phyloP scores from a whole-genome alignment of 495 filamentous ascomycete genomes.

The Neurospora sp. region DNA sequence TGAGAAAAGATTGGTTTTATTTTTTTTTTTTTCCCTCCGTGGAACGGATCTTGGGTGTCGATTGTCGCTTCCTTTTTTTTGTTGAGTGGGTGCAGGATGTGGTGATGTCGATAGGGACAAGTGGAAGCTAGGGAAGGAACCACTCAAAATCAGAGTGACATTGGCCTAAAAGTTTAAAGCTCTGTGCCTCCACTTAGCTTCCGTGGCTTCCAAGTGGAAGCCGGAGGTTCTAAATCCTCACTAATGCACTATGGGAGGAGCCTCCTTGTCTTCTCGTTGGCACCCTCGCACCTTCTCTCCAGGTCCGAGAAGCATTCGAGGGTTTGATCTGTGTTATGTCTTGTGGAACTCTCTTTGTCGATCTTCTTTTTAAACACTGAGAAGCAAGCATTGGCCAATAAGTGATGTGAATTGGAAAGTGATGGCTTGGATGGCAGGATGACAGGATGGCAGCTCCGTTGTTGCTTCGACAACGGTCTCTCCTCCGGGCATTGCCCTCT shows the following conservation, averaged over 20 bases:
- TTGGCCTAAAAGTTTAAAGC: neutral
- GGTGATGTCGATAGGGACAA: no score
- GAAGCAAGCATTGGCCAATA: no score
- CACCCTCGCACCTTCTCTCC: neutral
- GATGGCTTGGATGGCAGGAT: no score
- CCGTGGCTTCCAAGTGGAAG: neutral
- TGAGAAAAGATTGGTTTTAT: neutral
- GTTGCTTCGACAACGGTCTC: no score
- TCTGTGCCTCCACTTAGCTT: no score
- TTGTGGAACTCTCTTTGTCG: neutral
- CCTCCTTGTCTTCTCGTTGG: neutral
- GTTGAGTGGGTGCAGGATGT: neutral
- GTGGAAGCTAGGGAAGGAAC: neutral
- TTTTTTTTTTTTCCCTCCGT: neutral
- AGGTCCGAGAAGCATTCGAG: neutral
- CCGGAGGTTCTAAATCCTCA: neutral
- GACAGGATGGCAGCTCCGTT: no score
- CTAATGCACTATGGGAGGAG: neutral
- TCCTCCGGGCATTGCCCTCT: no score
- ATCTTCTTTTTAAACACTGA: neutral
- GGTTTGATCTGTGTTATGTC: neutral
- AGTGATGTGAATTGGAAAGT: no score
- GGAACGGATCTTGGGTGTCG: neutral
- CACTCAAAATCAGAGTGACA: neutral
- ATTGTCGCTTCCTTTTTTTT: neutral